phyloP scores from a whole-genome alignment of 163 green algal genomes.

The Picocystis sp. region DNA sequence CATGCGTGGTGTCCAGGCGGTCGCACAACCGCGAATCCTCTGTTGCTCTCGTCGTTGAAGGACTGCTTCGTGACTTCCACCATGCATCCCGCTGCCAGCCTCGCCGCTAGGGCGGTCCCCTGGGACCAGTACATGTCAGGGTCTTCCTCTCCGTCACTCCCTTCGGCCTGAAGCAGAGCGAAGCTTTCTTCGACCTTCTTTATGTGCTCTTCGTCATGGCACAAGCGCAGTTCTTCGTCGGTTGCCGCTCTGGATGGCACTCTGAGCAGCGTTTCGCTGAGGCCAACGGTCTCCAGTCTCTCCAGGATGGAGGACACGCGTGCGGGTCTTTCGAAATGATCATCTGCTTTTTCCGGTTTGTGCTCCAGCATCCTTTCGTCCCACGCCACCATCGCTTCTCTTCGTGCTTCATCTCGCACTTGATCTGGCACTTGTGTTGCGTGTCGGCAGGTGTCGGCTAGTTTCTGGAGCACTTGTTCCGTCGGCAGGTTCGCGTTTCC shows the following conservation, averaged over 20 bases:
- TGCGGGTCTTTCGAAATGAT: too few species aligned
- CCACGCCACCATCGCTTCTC: too few species aligned
- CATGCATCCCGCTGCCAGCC: constrained; percentile 37
- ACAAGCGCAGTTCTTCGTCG: constrained; percentile 31
- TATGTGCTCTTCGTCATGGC: constrained; percentile 40
- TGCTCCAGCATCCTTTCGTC: too few species aligned
- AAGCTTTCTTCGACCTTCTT: constrained; percentile 10
- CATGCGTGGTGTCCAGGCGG: constrained; percentile 83
- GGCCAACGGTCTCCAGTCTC: too few species aligned
- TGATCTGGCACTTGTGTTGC: too few species aligned
- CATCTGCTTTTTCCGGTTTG: too few species aligned
- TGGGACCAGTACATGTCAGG: constrained; percentile 46
- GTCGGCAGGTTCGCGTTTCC: too few species aligned
- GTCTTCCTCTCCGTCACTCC: background rate
- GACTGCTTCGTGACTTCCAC: constrained; percentile 31
- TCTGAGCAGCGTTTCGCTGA: constrained; percentile 1
- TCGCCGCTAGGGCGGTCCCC: constrained; percentile 27
- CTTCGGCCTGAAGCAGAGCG: constrained; percentile 6
- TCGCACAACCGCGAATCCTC: constrained; percentile 57
- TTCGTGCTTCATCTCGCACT: too few species aligned
- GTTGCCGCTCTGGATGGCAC: constrained; percentile 31
- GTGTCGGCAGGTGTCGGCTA: too few species aligned
- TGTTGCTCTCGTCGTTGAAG: constrained; percentile 13
- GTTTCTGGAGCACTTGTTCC: too few species aligned
- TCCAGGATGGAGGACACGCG: too few species aligned